phyloP scores from a whole-genome alignment of 148 eudicot genomes.

The Rhododendron henanense region DNA sequence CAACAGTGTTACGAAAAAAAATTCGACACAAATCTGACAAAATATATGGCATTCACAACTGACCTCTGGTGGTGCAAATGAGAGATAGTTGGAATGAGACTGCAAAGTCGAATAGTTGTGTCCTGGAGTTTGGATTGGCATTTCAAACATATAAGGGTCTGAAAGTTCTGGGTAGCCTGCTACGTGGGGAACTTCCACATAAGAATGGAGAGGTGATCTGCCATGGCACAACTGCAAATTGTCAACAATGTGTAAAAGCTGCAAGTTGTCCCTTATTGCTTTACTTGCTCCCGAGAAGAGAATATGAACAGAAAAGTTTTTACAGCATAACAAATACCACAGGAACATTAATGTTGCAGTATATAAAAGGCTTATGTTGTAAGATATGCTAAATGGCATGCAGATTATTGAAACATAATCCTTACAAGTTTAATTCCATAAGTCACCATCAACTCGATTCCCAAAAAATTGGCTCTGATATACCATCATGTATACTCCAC shows the following conservation, averaged over 20 bases:
- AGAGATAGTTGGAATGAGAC: conserved; percentile 56
- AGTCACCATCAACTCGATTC: background rate
- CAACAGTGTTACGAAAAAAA: background rate
- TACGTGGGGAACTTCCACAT: conserved; percentile 49
- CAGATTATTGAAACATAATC: background rate
- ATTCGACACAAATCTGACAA: background rate
- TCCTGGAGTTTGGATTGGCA: conserved; percentile 61
- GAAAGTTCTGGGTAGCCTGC: conserved; percentile 67
- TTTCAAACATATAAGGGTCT: conserved; percentile 55
- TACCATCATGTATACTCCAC: background rate
- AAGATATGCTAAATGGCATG: background rate
- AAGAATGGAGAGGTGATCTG: conserved; percentile 74
- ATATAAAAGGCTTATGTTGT: background rate
- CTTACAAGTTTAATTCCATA: background rate
- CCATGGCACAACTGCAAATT: conserved; percentile 7
- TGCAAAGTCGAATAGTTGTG: conserved; percentile 23
- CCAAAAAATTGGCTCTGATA: background rate
- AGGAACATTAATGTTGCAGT: background rate
- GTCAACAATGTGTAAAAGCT: conserved; percentile 8
- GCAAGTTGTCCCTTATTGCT: background rate
- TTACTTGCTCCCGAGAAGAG: background rate
- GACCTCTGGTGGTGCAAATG: conserved; percentile 98
- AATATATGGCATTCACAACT: conserved; percentile 12
- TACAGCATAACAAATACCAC: background rate
- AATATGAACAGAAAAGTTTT: background rate